A percentile compares a stretch with the other conserved stretches of the same genome.
Evolutionary conservation across 148 eudicot genomes (phyloP).

Genomic region (Rhododendron griersonianum): DNA sequence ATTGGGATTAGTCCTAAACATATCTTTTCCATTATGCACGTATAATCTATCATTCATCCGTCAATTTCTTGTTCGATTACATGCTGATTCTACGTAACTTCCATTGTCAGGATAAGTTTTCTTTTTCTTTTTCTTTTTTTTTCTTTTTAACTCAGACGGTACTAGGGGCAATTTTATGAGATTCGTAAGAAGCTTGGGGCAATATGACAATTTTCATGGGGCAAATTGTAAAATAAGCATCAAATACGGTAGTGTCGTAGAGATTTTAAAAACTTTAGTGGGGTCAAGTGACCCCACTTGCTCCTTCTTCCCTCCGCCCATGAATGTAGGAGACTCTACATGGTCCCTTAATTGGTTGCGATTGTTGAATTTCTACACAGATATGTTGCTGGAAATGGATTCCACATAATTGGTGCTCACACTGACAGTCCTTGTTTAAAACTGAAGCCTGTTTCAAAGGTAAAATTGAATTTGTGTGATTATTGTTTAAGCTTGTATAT

Average conservation of each 20-base stretch:
- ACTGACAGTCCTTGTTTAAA: slow-evolving; percentile 98
- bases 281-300: not conserved
- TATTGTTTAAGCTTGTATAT: not conserved
- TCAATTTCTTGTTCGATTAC: too few species aligned
- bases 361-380: slow-evolving; percentile 28
- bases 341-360: not conserved
- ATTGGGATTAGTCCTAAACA: too few species aligned
- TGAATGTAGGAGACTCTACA: not conserved
- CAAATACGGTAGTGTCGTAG: not conserved
- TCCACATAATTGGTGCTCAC: slow-evolving; percentile 87
- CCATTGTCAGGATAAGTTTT: too few species aligned
- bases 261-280: too few species aligned
- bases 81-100: too few species aligned
- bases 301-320: not conserved
- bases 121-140: too few species aligned
- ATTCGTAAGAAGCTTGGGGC: not conserved
- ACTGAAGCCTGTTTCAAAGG: slow-evolving; percentile 92
- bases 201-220: not conserved
- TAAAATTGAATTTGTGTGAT: slow-evolving; percentile 15
- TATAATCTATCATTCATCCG: too few species aligned
- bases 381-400: slow-evolving; percentile 91
- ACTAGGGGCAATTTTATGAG: too few species aligned
- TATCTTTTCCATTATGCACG: too few species aligned
- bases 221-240: too few species aligned
- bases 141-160: too few species aligned